Evolutionary conservation across 192 early-diverging fungal species (phyloP).

Genomic region (Rhizoclosmatium sp.): DNA sequence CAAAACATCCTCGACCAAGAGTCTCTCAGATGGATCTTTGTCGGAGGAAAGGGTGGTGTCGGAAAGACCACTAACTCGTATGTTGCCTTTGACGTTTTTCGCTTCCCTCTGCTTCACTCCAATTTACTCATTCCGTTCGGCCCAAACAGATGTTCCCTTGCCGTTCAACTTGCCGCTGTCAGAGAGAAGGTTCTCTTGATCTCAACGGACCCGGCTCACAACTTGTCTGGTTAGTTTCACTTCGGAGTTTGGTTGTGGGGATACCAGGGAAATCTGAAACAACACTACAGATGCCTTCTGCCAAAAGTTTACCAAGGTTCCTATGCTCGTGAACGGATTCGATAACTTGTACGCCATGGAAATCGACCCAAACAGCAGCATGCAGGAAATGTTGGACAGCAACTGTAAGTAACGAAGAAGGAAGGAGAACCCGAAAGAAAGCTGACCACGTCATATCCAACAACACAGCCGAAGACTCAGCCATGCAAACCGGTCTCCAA

Average conservation of each 20-base stretch:
- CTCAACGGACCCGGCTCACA: slow-evolving; percentile 99
- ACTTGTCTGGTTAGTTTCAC: slow-evolving; percentile 74
- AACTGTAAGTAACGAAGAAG: neutral
- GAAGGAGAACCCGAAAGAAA: neutral
- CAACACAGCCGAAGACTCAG: slow-evolving; percentile 52
- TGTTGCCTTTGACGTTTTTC: slow-evolving; percentile 45
- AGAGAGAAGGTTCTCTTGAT: slow-evolving; percentile 96
- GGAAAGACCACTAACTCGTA: slow-evolving; percentile 81
- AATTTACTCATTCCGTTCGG: neutral
- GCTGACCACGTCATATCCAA: slow-evolving; percentile 28
- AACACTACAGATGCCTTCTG: slow-evolving; percentile 84
- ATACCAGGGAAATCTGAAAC: neutral
- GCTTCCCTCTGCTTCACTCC: neutral
- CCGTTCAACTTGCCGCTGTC: slow-evolving; percentile 88
- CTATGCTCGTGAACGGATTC: slow-evolving; percentile 94
- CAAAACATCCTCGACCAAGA: slow-evolving; percentile 97
- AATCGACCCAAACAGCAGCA: slow-evolving; percentile 97
- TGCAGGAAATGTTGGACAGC: slow-evolving; percentile 98
- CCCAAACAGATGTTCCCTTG: slow-evolving; percentile 78
- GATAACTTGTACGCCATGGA: slow-evolving; percentile 98
- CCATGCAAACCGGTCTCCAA: slow-evolving; percentile 69
- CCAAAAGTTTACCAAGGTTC: slow-evolving; percentile 98
- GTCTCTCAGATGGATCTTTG: slow-evolving; percentile 98
- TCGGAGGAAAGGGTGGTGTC: slow-evolving; percentile 99
- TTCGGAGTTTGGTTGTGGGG: neutral